Evolutionary conservation across 75 land plant species (phyloP), one percentile per base, ranked within the genome.

Genomic region (Picea glauca): DNA sequence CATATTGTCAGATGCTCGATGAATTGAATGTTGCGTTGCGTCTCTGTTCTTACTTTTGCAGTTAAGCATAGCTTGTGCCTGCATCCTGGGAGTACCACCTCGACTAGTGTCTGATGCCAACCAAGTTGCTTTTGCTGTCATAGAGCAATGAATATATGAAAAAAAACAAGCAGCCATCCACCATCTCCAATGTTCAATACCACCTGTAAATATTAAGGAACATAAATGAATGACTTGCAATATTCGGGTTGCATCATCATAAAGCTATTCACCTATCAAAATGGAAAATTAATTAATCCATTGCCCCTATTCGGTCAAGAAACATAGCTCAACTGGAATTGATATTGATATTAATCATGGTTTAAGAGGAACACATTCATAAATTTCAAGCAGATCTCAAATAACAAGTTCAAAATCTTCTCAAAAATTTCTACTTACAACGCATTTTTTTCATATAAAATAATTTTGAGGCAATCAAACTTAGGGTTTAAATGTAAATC

Each of bases 141-240:
- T n/a, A 70, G 23, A 70, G 50, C 74, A 38, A 8, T 70, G 74
- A 70, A 70, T 43, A 70, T 70, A 70, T 11, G 18, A 7, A 67
- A 70, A 40, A 70, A 70, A 70, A 70, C 74, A n/a, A 70, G 50
- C 74, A 40, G 74, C 70, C 74, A 70, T 70, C 74, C 54, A 43
- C 21, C 74, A 43, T 43, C 74, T 70, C 74, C 26, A 35, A 18
- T n/a, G 18, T 70, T 70, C 50, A 43, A 43, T 70, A 70, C 23
- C 72, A 38, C 50, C 54, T 70, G 23, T 70, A 40, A 50, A 40
- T 70, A 38, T 68, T 68, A 33, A 67, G 20, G 20, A 35, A 18
- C 20, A 68, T 70, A 70, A 38, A 26, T 70, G 50, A n/a, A 20
- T 70, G 73, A 46, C 43, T 70, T 23, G 38, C 73, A 70, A 70